These are phyloP conservation scores for Diaporthe eres DNA, from an alignment of 2,329 filamentous ascomycete genomes.

Conservation along the genomic window DNA sequence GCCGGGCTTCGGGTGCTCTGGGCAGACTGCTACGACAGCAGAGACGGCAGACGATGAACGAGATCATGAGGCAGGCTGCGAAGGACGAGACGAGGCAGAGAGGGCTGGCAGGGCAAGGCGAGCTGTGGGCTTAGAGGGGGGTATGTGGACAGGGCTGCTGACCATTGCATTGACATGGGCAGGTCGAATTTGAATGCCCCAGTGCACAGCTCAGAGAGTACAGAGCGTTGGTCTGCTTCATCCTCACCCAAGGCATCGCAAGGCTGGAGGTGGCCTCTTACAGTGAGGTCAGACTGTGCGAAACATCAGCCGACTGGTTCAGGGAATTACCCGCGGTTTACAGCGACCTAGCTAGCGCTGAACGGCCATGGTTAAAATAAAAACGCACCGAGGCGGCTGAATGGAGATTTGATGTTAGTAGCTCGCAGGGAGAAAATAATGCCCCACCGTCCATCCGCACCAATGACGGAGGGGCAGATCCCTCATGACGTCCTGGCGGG, in stretches of 20 bases:
- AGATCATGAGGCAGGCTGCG: not conserved
- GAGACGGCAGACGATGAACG: constrained; percentile 2
- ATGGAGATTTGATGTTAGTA: not conserved
- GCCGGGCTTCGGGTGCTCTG: not conserved
- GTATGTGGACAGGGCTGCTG: not conserved
- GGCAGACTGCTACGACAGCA: not conserved
- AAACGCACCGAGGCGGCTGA: constrained; percentile 21
- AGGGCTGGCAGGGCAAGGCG: not conserved
- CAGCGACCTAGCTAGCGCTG: not conserved
- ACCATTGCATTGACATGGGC: not conserved
- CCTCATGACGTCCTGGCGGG: constrained; percentile 24
- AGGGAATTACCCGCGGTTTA: not conserved
- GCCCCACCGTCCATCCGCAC: constrained; percentile 11
- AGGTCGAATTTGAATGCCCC: not conserved
- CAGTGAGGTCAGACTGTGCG: not conserved
- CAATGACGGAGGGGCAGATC: constrained; percentile 6
- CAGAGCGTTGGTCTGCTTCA: not conserved
- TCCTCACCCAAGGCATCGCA: not conserved
- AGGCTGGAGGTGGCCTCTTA: not conserved
- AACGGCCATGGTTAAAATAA: not conserved
- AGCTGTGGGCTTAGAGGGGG: not conserved
- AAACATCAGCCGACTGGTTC: not conserved
- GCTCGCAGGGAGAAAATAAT: not conserved
- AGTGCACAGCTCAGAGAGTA: not conserved
- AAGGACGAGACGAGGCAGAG: not conserved